Percentiles rank a stretch among this genome's conserved stretches.
phyloP scores from a whole-genome alignment of 768 basidiomycete genomes.

The Wakefieldia striispora region DNA sequence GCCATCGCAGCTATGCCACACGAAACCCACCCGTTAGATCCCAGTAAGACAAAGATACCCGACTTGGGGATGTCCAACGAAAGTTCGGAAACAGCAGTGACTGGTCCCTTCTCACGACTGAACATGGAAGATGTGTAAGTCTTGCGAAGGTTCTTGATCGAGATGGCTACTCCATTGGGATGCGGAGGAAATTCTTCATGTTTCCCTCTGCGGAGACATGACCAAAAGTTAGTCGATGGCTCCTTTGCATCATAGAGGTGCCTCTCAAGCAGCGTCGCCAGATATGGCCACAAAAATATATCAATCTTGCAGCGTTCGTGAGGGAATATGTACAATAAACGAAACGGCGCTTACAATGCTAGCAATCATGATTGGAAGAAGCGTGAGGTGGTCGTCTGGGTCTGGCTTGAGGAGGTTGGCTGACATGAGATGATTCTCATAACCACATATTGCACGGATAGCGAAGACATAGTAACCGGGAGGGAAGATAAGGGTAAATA shows the following conservation, averaged over 20 bases:
- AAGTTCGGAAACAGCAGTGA: constrained; percentile 66
- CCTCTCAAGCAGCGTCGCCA: constrained; percentile 59
- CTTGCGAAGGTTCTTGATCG: constrained; percentile 59
- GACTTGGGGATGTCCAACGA: constrained; percentile 65
- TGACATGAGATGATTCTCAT: constrained; percentile 55
- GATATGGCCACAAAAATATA: constrained; percentile 70
- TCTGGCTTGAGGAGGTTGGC: constrained; percentile 57
- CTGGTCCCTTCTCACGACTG: constrained; percentile 41
- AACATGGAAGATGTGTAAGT: constrained; percentile 52
- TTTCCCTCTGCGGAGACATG: constrained; percentile 16
- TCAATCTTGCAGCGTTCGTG: constrained; percentile 46
- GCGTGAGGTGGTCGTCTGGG: constrained; percentile 53
- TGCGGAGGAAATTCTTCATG: constrained; percentile 16
- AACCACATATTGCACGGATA: constrained; percentile 64
- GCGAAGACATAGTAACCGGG: constrained; percentile 76
- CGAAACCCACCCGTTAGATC: constrained; percentile 61
- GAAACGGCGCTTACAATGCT: constrained; percentile 49
- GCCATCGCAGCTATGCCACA: background rate
- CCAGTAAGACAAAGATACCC: constrained; percentile 77
- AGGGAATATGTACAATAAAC: background rate
- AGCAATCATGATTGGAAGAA: constrained; percentile 61
- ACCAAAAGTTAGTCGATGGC: constrained; percentile 28
- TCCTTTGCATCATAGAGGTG: constrained; percentile 58
- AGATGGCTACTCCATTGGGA: constrained; percentile 52
- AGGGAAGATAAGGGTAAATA: constrained; percentile 72